Percentiles rank a stretch among this genome's conserved stretches.
Conservation (phyloP, 2,329 filamentous ascomycete genomes). For the Domatiomyces catenatus region DNA sequence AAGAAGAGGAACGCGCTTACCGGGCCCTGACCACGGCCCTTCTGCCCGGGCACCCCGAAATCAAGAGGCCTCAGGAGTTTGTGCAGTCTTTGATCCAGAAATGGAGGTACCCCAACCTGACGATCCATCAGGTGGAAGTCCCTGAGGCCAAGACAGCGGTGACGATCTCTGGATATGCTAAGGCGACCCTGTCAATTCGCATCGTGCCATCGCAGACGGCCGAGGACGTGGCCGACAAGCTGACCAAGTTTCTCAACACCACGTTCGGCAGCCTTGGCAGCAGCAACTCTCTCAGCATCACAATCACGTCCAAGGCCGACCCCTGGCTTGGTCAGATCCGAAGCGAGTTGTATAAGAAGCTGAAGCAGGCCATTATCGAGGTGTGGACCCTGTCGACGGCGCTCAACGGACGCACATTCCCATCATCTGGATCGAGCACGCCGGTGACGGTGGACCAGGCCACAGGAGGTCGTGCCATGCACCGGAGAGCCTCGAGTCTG, state of each 20-base stretch:
- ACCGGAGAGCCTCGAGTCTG: conserved; percentile 25
- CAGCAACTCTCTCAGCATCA: conserved; percentile 64
- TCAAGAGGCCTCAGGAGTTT: conserved; percentile 50
- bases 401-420: conserved; percentile 10
- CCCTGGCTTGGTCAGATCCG: conserved; percentile 88
- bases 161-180: conserved; percentile 78
- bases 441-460: conserved; percentile 15
- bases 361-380: conserved; percentile 70
- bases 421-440: conserved; percentile 4
- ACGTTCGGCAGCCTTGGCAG: conserved; percentile 63
- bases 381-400: conserved; percentile 49
- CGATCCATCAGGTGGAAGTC: conserved; percentile 82
- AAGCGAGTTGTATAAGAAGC: conserved; percentile 77
- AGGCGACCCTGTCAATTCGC: conserved; percentile 74
- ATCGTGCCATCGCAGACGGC: conserved; percentile 89
- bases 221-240: conserved; percentile 51
- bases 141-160: conserved; percentile 79
- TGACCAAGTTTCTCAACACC: conserved; percentile 51
- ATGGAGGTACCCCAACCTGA: conserved; percentile 90
- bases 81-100: conserved; percentile 77
- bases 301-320: conserved; percentile 84
- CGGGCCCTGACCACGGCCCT: conserved; percentile 68
- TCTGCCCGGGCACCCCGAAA: conserved; percentile 52
- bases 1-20: conserved; percentile 65
- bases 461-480: conserved; percentile 11